A percentile compares a stretch with the other conserved stretches of the same genome.
Conservation (phyloP, 2,329 filamentous ascomycete genomes). For the Moelleriella libera region DNA sequence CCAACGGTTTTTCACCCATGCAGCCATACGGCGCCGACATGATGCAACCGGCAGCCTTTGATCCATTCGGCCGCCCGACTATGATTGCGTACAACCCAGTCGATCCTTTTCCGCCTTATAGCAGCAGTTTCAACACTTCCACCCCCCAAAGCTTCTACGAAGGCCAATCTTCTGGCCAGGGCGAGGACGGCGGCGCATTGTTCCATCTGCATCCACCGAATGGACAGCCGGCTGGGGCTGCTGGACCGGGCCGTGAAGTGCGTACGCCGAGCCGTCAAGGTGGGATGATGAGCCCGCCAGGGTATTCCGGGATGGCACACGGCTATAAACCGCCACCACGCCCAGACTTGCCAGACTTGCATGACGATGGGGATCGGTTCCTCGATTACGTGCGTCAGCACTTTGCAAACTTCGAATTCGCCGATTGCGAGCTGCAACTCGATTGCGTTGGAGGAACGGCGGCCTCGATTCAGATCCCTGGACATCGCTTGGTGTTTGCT, state of each 20-base stretch:
- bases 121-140: conserved; percentile 33
- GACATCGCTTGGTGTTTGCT: conserved; percentile 40
- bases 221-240: conserved; percentile 22
- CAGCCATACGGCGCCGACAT: conserved; percentile 20
- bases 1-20: conserved; percentile 23
- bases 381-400: conserved; percentile 23
- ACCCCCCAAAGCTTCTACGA: conserved; percentile 49
- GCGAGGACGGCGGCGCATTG: conserved; percentile 27
- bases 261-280: conserved; percentile 14
- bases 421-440: conserved; percentile 33
- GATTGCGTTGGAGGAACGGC: conserved; percentile 25
- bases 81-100: conserved; percentile 17
- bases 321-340: conserved; percentile 14
- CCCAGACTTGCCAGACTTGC: conserved; percentile 12
- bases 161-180: conserved; percentile 40
- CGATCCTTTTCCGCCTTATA: conserved; percentile 19
- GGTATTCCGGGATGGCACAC: conserved; percentile 19
- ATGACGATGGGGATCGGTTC: conserved; percentile 21
- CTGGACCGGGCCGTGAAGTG: conserved; percentile 6
- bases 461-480: conserved; percentile 28
- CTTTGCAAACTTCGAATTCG: conserved; percentile 16
- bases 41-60: conserved; percentile 18
- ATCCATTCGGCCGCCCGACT: conserved; percentile 21
- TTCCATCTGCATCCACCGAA: conserved; percentile 22
- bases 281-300: conserved; percentile 15